Percentiles rank a stretch among this genome's conserved stretches.
These are phyloP conservation scores for Rhamnella rubrinervis DNA, from an alignment of 331 rosid genomes.

Conservation along the genomic window DNA sequence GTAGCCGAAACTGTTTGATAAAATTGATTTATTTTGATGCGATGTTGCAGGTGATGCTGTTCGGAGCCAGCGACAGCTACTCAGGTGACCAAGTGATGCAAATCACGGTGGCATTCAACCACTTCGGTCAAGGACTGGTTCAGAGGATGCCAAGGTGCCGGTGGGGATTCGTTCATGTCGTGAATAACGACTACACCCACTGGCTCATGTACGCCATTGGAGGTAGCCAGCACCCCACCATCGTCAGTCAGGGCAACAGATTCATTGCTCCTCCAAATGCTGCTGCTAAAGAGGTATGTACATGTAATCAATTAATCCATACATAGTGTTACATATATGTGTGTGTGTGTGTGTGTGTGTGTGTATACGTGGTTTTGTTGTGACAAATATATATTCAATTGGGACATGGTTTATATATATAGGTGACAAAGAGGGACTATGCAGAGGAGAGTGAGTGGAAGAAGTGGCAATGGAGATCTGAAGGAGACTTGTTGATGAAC, in stretches of 20 bases:
- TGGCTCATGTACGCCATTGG: slow-evolving; percentile 98
- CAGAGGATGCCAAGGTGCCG: slow-evolving; percentile 84
- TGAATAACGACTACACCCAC: slow-evolving; percentile 80
- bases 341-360: neutral
- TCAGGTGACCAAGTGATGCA: slow-evolving; percentile 57
- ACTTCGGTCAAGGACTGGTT: slow-evolving; percentile 62
- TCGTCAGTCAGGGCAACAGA: slow-evolving; percentile 79
- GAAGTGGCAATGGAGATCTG: slow-evolving; percentile 73
- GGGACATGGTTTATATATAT: slow-evolving; percentile 12
- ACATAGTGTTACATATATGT: neutral
- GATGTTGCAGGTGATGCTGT: slow-evolving; percentile 63
- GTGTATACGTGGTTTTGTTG: neutral
- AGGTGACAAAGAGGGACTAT: slow-evolving; percentile 76
- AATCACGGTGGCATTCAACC: slow-evolving; percentile 79
- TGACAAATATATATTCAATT: neutral
- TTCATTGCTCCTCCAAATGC: slow-evolving; percentile 45
- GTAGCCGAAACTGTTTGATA: no score
- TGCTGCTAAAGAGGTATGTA: slow-evolving; percentile 51
- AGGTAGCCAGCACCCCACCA: slow-evolving; percentile 66
- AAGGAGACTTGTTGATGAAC: slow-evolving; percentile 55
- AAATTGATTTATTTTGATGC: neutral
- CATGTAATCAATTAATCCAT: neutral
- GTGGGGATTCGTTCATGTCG: slow-evolving; percentile 65
- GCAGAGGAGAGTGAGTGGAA: slow-evolving; percentile 35
- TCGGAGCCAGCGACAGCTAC: slow-evolving; percentile 58